These are phyloP conservation scores for Debaryomyces fabryi DNA, from an alignment of 1,139 yeast species.

Conservation along the genomic window DNA sequence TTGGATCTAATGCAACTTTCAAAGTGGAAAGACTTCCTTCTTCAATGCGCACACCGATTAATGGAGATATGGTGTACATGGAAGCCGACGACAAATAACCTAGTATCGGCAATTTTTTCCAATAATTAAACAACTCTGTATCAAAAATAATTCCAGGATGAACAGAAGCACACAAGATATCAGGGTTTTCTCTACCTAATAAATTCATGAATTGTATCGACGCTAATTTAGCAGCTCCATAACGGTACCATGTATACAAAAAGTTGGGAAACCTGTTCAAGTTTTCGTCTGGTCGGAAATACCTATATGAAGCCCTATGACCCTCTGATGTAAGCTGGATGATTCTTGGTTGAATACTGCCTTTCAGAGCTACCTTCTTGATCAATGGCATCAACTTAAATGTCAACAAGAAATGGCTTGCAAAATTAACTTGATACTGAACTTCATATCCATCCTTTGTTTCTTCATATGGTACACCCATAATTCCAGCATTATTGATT, in stretches of 20 bases:
- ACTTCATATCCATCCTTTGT: conserved; percentile 44
- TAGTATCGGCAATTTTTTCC: conserved; percentile 31
- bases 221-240: conserved; percentile 39
- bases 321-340: conserved; percentile 38
- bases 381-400: conserved; percentile 33
- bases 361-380: conserved; percentile 22
- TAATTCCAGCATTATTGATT: conserved; percentile 46
- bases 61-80: conserved; percentile 17
- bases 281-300: conserved; percentile 27
- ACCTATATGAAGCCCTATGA: conserved; percentile 29
- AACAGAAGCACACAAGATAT: conserved; percentile 35
- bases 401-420: conserved; percentile 39
- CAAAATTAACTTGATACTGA: conserved; percentile 46
- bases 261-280: conserved; percentile 29
- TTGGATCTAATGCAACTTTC: conserved; percentile 37
- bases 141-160: conserved; percentile 45
- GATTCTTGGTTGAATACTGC: conserved; percentile 31
- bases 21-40: conserved; percentile 40
- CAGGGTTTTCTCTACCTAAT: conserved; percentile 32
- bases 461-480: conserved; percentile 40
- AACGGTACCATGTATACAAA: conserved; percentile 35
- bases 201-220: conserved; percentile 34
- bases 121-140: conserved; percentile 38
- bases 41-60: conserved; percentile 35
- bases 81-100: conserved; percentile 22